Evolutionary conservation across 768 basidiomycete genomes (phyloP).

Genomic region (Leccinum disarticulatum): DNA sequence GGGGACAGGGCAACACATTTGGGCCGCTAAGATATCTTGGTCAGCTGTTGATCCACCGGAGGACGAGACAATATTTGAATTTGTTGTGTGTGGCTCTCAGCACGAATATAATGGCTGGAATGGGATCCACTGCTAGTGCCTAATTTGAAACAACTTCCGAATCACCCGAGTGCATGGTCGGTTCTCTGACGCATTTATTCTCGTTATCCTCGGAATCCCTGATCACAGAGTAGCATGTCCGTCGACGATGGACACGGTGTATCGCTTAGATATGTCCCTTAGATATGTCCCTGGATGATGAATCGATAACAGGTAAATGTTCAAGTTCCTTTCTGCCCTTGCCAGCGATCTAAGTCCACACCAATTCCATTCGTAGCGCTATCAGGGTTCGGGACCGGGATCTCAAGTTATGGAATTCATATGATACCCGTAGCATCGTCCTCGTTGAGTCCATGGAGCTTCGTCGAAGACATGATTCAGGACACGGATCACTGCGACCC

Average conservation of each 20-base stretch:
- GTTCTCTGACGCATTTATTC: background rate
- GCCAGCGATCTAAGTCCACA: background rate
- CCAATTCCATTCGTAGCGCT: constrained; percentile 9
- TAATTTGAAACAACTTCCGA: constrained; percentile 4
- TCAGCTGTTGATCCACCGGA: background rate
- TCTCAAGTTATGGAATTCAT: constrained; percentile 14
- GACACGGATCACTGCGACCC: background rate
- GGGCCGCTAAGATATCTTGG: background rate
- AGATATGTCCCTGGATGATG: constrained; percentile 5
- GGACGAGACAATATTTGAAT: background rate
- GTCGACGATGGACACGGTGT: constrained; percentile 1
- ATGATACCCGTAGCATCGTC: background rate
- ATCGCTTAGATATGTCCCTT: constrained; percentile 6
- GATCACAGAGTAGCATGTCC: constrained; percentile 9
- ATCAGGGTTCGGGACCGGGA: constrained; percentile 1
- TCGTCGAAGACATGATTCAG: background rate
- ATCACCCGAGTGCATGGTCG: background rate
- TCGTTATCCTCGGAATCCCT: constrained; percentile 9
- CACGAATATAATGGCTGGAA: background rate
- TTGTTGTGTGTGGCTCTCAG: background rate
- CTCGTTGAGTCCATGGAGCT: constrained; percentile 10
- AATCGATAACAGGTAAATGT: constrained; percentile 1
- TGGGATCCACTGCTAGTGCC: background rate
- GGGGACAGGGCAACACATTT: background rate
- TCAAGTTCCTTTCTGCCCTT: background rate